These are phyloP conservation scores for Suhomyces ambrosiae DNA, from an alignment of 1,139 yeast genomes.

Conservation along the genomic window DNA sequence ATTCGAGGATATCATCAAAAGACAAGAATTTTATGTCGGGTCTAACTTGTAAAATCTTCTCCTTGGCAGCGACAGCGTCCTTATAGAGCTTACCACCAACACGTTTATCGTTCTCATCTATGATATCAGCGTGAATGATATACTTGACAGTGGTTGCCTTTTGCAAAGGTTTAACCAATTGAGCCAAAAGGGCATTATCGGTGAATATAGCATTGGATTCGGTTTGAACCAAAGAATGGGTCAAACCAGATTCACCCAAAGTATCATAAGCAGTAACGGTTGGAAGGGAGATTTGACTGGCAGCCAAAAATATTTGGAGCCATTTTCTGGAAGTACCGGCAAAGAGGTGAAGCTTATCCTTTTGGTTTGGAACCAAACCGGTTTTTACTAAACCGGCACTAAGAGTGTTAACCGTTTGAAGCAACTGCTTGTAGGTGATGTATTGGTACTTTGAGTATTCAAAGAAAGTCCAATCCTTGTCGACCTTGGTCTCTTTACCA, in stretches of 20 bases:
- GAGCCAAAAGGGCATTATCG: constrained; percentile 70
- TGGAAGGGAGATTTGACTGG: constrained; percentile 76
- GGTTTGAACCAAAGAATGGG: constrained; percentile 83
- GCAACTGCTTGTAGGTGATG: constrained; percentile 63
- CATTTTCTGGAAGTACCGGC: constrained; percentile 85
- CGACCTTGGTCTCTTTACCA: constrained; percentile 70
- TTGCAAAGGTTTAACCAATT: constrained; percentile 71
- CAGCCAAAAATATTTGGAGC: constrained; percentile 86
- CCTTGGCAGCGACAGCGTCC: constrained; percentile 58
- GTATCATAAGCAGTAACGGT: constrained; percentile 97
- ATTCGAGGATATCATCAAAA: constrained; percentile 61
- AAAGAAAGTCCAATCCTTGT: constrained; percentile 85
- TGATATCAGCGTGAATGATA: constrained; percentile 69
- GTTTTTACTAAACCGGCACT: constrained; percentile 76
- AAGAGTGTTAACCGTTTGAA: constrained; percentile 49
- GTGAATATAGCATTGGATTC: constrained; percentile 78
- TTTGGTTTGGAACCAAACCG: constrained; percentile 69
- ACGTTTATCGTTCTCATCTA: constrained; percentile 66
- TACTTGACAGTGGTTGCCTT: constrained; percentile 62
- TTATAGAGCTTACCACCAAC: constrained; percentile 57
- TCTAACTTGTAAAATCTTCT: constrained; percentile 59
- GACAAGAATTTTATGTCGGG: constrained; percentile 77
- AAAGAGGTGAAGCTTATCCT: constrained; percentile 74
- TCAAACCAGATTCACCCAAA: constrained; percentile 87
- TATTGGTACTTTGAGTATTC: constrained; percentile 76